A percentile compares a stretch with the other conserved stretches of the same genome.
These are phyloP conservation scores for Aegilops sharonensis DNA, from an alignment of 176 grass and related monocot genomes.

Conservation along the genomic window DNA sequence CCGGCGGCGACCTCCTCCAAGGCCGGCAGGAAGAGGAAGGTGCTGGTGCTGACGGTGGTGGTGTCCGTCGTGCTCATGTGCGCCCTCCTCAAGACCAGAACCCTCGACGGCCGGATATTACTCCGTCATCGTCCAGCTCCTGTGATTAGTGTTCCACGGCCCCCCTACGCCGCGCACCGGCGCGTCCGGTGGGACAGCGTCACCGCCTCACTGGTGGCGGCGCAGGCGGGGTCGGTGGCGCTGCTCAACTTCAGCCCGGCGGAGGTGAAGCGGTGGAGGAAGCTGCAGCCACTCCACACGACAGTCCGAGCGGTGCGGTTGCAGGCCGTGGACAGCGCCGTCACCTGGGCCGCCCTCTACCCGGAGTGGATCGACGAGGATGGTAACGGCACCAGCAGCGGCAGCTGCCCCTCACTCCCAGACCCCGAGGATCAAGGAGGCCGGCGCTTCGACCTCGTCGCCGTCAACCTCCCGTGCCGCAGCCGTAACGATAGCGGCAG, in stretches of 20 bases:
- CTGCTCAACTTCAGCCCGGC: constrained; percentile 69
- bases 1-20: neutral
- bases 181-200: constrained; percentile 52
- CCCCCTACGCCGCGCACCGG: constrained; percentile 32
- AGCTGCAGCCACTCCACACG: neutral
- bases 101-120: neutral
- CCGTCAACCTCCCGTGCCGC: constrained; percentile 61
- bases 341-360: constrained; percentile 68
- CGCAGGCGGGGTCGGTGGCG: neutral
- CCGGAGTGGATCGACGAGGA: constrained; percentile 75
- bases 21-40: neutral
- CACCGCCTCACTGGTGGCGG: neutral
- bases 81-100: constrained; percentile 24
- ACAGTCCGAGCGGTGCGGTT: constrained; percentile 34
- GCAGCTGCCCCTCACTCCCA: constrained; percentile 54
- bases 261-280: constrained; percentile 47
- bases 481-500: neutral
- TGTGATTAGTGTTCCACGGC: neutral
- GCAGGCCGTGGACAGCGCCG: constrained; percentile 24
- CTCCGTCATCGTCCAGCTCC: neutral
- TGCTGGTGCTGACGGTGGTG: neutral
- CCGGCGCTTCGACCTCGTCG: constrained; percentile 51
- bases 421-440: constrained; percentile 17
- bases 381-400: neutral
- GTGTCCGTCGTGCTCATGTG: constrained; percentile 28